A percentile compares a stretch with the other conserved stretches of the same genome.
Evolutionary conservation across 257 asterid genomes (phyloP).

Genomic region (Asclepias syriaca): DNA sequence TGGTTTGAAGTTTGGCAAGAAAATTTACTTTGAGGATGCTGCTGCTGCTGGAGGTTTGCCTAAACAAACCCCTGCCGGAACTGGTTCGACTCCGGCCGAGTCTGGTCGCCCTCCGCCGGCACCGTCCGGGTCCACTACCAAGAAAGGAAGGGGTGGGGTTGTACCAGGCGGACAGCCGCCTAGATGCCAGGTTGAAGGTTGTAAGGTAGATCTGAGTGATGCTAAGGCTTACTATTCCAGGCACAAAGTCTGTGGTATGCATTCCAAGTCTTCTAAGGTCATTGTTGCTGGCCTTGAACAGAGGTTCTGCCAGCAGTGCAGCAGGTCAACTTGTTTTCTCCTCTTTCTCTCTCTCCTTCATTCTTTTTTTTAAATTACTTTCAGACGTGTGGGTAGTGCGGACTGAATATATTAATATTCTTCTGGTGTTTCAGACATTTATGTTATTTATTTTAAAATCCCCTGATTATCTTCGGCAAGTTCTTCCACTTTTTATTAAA

Average conservation of each 20-base stretch:
- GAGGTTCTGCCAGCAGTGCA: conserved; percentile 99
- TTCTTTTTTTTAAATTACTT: background rate
- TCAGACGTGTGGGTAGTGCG: background rate
- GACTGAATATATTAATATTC: background rate
- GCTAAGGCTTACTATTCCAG: conserved; percentile 87
- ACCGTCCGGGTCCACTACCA: conserved; percentile 27
- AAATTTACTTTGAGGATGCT: conserved; percentile 72
- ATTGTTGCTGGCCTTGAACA: conserved; percentile 82
- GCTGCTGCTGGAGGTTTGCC: conserved; percentile 32
- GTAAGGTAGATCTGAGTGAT: conserved; percentile 87
- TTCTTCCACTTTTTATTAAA: background rate
- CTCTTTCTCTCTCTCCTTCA: background rate
- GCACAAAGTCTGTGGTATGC: conserved; percentile 89
- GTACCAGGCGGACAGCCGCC: conserved; percentile 63
- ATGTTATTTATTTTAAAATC: background rate
- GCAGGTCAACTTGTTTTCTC: conserved; percentile 53
- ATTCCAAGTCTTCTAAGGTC: conserved; percentile 73
- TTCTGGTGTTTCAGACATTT: background rate
- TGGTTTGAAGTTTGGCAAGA: conserved; percentile 77
- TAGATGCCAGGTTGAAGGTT: conserved; percentile 94
- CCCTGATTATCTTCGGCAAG: background rate
- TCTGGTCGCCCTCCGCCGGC: conserved; percentile 28
- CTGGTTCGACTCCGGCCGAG: conserved; percentile 19
- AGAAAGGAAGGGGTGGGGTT: conserved; percentile 52
- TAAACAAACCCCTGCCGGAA: conserved; percentile 6